Conservation (phyloP, 2,329 filamentous ascomycete genomes). For the Clonostachys sp. region DNA sequence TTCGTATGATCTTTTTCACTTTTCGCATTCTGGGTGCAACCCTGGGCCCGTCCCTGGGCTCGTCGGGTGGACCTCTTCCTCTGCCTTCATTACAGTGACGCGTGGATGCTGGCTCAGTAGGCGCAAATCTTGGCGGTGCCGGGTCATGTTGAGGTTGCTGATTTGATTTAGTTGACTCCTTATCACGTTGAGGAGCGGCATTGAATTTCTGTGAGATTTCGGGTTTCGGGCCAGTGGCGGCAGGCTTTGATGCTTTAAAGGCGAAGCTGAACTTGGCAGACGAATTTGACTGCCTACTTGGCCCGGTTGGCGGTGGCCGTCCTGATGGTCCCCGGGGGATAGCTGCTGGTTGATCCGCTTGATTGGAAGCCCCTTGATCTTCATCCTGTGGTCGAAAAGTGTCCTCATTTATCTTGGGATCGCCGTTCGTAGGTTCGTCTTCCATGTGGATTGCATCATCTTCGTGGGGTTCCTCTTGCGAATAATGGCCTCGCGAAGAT, state of each 20-base stretch:
- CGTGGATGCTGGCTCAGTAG: slow-evolving; percentile 49
- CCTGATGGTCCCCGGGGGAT: slow-evolving; percentile 47
- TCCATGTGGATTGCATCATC: no score
- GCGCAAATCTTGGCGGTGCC: slow-evolving; percentile 43
- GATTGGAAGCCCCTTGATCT: no score
- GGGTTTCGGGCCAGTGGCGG: slow-evolving; percentile 53
- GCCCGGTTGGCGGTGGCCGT: slow-evolving; percentile 47
- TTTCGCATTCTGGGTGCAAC: slow-evolving; percentile 49
- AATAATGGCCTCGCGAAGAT: no score
- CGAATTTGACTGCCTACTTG: slow-evolving; percentile 40
- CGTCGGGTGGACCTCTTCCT: background rate
- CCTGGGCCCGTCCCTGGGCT: slow-evolving; percentile 19
- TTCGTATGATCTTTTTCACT: slow-evolving; percentile 64
- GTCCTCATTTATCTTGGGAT: no score
- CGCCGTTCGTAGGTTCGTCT: no score
- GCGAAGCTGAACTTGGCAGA: slow-evolving; percentile 84
- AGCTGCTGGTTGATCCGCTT: no score
- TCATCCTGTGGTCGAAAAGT: no score
- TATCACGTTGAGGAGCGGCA: slow-evolving; percentile 48
- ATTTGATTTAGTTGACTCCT: slow-evolving; percentile 4
- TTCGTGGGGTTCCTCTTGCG: no score
- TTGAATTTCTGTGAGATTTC: slow-evolving; percentile 68
- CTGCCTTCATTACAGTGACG: slow-evolving; percentile 29
- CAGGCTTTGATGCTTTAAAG: slow-evolving; percentile 69
- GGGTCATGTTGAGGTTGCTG: slow-evolving; percentile 23